A percentile compares a stretch with the other conserved stretches of the same genome.
Conservation (phyloP, 345 rosid species). For the Luvunga scandens region DNA sequence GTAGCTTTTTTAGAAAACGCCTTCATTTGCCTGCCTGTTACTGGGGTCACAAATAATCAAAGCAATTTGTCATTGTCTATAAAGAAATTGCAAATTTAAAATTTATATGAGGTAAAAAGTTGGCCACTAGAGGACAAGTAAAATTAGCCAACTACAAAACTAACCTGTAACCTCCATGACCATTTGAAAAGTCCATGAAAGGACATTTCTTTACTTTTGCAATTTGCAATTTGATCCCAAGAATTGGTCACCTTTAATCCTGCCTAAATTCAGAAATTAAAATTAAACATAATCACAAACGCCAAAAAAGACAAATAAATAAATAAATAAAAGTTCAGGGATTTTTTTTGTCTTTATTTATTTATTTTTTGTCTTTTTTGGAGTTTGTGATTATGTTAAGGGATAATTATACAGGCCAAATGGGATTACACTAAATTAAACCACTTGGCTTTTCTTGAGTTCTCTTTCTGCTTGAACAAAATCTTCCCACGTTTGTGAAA, state of each 20-base stretch:
- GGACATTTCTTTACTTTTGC: not conserved
- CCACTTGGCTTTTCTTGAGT: not conserved
- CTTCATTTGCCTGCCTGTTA: not conserved
- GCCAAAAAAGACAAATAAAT: not conserved
- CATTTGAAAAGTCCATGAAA: not conserved
- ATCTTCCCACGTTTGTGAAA: not conserved
- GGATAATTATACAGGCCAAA: not conserved
- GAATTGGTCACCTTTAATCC: not conserved
- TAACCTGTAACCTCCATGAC: not conserved
- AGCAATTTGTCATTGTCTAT: not conserved
- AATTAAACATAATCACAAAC: not conserved
- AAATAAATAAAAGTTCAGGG: not conserved
- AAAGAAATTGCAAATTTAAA: not conserved
- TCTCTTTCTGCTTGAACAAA: not conserved
- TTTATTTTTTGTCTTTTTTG: too few species aligned
- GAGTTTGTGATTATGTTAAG: too few species aligned
- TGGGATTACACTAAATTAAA: not conserved
- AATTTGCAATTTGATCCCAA: not conserved
- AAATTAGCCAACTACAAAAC: not conserved
- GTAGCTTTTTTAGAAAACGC: not conserved
- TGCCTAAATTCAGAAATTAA: not conserved
- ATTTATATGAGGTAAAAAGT: not conserved
- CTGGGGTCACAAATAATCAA: not conserved
- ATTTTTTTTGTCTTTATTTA: too few species aligned
- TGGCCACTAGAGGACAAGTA: not conserved